Base-by-base conservation (phyloP, 345 rosid species). In the Eucalyptus erythrocorys region DNA sequence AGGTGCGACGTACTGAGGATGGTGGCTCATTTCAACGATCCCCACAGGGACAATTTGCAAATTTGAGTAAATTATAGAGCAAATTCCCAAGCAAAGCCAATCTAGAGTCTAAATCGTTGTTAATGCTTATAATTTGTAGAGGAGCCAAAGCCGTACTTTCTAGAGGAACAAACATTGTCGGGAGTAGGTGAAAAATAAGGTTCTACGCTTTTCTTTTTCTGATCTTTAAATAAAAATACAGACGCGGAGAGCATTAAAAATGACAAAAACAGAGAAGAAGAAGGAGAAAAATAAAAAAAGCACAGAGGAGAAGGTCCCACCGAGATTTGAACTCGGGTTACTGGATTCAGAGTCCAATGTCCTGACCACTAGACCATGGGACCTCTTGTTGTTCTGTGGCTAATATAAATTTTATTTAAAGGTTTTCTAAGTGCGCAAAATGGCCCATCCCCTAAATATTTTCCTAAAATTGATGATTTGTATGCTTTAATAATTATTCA, bases 281-380 rank as follows among this genome's bases (percentile, higher is more conserved):
- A 19, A 68, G 10, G 19, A 0, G 2, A 13, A 37, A 24, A 55
- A 1, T 10, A 0, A 8, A 47, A 34, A 17, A n/a, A 1, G 4
- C 0, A 11, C 32, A 21, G 11, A 71, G 2, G 27, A 1, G 0
- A 45, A 97, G 96, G 98, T 95, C 94, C 97, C 92, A 95, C 97
- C 97, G 98, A 97, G 96, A 96, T 88, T 96, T 96, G 99, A 97
- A 96, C 97, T 96, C 97, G 97, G 97, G 98, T 95, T 94, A 95
- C 96, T 94, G 95, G 97, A 98, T 97, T 95, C 98, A 95, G 94
- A 95, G 97, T 95, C 97, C 94, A 95, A 94, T 94, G 95, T 95
- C 96, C 99, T 95, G 57, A 96, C 99, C 98, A 92, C 98, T 93
- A 95, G 98, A 96, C 95, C 98, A 95, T 94, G 92, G 98, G 91